A percentile compares a stretch with the other conserved stretches of the same genome.
Evolutionary conservation across 495 filamentous ascomycete genomes (phyloP).

Genomic region (Tuber aestivum): DNA sequence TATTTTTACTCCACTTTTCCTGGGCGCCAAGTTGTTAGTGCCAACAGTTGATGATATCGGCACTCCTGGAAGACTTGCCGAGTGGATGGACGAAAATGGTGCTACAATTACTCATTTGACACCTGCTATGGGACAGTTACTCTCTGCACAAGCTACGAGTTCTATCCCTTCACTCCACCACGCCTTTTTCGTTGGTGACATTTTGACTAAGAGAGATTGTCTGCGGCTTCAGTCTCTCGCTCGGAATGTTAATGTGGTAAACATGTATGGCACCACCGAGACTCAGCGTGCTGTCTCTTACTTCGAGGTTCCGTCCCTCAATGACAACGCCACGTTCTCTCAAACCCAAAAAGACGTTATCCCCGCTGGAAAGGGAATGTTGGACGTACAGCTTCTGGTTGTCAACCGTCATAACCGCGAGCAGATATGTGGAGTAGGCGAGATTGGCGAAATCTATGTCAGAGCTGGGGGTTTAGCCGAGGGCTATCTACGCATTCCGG

Average conservation of each 20-base stretch:
- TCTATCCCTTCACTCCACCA: slow-evolving; percentile 71
- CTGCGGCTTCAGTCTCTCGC: slow-evolving; percentile 70
- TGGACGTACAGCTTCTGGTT: slow-evolving; percentile 86
- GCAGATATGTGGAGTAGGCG: slow-evolving; percentile 69
- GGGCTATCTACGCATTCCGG: slow-evolving; percentile 67
- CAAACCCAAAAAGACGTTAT: slow-evolving; percentile 72
- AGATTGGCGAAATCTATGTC: slow-evolving; percentile 82
- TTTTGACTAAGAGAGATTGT: slow-evolving; percentile 82
- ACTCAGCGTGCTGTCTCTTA: slow-evolving; percentile 82
- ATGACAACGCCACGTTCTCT: slow-evolving; percentile 60
- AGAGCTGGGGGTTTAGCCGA: slow-evolving; percentile 85
- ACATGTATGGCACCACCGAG: slow-evolving; percentile 92
- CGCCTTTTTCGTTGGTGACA: slow-evolving; percentile 91
- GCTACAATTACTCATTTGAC: slow-evolving; percentile 87
- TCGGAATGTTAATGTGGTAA: slow-evolving; percentile 70
- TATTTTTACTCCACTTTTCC: slow-evolving; percentile 88
- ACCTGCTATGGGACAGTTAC: slow-evolving; percentile 92
- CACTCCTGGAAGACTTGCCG: slow-evolving; percentile 72
- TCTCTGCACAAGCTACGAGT: slow-evolving; percentile 75
- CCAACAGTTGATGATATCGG: slow-evolving; percentile 80
- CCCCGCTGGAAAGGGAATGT: slow-evolving; percentile 82
- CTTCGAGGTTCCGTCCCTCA: slow-evolving; percentile 71
- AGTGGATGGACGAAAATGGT: slow-evolving; percentile 78
- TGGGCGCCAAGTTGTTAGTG: slow-evolving; percentile 74
- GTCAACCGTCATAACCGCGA: slow-evolving; percentile 71